Percentiles rank a stretch among this genome's conserved stretches.
Evolutionary conservation across 768 basidiomycete species (phyloP).

Genomic region (Panellus pusillus): DNA sequence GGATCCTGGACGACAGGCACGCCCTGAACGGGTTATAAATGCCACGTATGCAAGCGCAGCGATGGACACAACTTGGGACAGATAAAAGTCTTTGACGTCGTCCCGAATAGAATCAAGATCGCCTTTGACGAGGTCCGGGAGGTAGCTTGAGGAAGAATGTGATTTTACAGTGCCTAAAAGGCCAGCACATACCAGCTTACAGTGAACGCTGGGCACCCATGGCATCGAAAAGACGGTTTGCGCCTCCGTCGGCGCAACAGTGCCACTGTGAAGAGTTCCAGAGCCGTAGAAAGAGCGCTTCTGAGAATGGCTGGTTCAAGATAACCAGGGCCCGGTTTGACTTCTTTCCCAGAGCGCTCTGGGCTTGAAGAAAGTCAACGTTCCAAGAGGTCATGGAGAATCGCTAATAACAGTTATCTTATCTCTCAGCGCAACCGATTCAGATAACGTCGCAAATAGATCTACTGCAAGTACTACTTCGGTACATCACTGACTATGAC

Average conservation of each 20-base stretch:
- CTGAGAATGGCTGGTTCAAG: conserved; percentile 85
- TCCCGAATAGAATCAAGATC: conserved; percentile 86
- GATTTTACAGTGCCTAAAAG: neutral
- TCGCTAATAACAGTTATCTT: neutral
- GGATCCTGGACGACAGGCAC: conserved; percentile 67
- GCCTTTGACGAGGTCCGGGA: conserved; percentile 89
- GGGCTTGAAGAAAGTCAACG: conserved; percentile 38
- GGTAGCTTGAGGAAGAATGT: conserved; percentile 47
- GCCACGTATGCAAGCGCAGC: neutral
- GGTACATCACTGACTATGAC: conserved; percentile 35
- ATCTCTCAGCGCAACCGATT: too few relatives aligned
- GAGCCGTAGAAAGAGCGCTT: conserved; percentile 56
- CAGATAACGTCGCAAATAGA: too few relatives aligned
- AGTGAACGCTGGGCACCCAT: conserved; percentile 25
- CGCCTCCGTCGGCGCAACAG: conserved; percentile 86
- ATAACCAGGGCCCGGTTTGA: conserved; percentile 68
- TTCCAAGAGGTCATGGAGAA: conserved; percentile 38
- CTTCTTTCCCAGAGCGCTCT: neutral
- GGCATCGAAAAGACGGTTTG: conserved; percentile 76
- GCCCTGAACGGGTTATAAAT: conserved; percentile 43
- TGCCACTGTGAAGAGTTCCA: conserved; percentile 55
- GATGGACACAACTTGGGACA: conserved; percentile 44
- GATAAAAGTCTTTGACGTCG: conserved; percentile 74
- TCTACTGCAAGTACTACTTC: too few relatives aligned
- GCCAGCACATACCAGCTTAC: conserved; percentile 15